These are phyloP conservation scores for Neoscytalidium dimidiatum DNA, from an alignment of 2,329 filamentous ascomycete genomes.

Conservation along the genomic window DNA sequence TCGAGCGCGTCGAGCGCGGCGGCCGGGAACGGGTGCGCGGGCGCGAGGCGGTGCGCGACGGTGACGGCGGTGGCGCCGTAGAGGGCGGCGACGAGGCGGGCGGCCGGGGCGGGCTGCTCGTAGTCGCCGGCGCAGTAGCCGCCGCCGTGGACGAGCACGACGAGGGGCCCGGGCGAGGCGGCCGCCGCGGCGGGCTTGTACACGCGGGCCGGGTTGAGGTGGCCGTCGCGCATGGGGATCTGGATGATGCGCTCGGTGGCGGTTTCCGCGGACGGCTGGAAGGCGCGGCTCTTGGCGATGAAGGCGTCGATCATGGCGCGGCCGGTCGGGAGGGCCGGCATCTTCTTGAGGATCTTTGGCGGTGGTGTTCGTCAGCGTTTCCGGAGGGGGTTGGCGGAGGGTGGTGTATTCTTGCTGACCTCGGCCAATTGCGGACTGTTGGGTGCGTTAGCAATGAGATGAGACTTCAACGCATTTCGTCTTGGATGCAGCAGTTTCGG, in stretches of 20 bases:
- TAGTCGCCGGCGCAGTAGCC: constrained; percentile 10
- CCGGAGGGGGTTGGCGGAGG: not conserved
- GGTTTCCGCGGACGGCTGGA: not conserved
- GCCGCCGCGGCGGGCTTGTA: not conserved
- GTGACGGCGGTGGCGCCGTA: constrained; percentile 28
- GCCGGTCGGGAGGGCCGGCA: not conserved
- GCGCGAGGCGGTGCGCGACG: constrained; percentile 40
- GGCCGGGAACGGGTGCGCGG: constrained; percentile 38
- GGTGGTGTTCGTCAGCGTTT: not conserved
- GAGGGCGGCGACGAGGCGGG: not conserved
- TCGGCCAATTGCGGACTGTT: not conserved
- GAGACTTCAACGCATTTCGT: not conserved
- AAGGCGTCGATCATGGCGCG: not conserved
- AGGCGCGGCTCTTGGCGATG: not conserved
- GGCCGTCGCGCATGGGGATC: constrained; percentile 12
- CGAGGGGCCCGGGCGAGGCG: not conserved
- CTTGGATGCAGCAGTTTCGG: too few species aligned
- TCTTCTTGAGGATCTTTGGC: constrained; percentile 4
- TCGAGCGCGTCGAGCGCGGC: constrained; percentile 37
- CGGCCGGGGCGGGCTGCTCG: not conserved
- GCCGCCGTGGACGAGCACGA: constrained; percentile 12
- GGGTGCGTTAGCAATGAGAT: not conserved
- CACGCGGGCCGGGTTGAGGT: not conserved
- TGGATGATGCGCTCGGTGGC: constrained; percentile 4
- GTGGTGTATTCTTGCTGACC: not conserved